These are phyloP conservation scores for Cladosporium sp. DNA, from an alignment of 2,329 filamentous ascomycete species.

Conservation along the genomic window DNA sequence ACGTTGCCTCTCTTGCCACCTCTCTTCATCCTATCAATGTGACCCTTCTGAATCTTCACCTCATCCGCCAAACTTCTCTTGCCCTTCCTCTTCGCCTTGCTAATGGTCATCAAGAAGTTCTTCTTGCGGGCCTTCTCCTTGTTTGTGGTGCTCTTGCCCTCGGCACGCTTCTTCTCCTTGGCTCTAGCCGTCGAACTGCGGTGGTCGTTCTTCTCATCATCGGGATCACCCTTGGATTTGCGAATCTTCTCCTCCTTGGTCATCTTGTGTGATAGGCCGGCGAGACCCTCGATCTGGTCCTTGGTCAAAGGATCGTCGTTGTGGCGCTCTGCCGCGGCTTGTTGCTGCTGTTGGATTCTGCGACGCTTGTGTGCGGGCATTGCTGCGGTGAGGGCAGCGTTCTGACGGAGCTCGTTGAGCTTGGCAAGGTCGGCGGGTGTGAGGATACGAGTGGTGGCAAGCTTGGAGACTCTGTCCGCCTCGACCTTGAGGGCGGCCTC, in stretches of 20 bases:
- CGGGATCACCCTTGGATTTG: conserved; percentile 78
- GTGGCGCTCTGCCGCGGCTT: conserved; percentile 47
- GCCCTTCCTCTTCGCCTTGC: conserved; percentile 93
- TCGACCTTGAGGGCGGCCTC: conserved; percentile 33
- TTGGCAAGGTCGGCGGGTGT: conserved; percentile 96
- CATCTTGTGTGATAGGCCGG: conserved; percentile 71
- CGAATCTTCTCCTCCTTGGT: conserved; percentile 90
- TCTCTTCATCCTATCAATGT: conserved; percentile 78
- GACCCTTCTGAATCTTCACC: conserved; percentile 74
- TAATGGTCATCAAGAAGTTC: conserved; percentile 98
- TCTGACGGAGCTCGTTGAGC: conserved; percentile 79
- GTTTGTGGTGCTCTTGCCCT: conserved; percentile 96
- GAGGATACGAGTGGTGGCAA: conserved; percentile 90
- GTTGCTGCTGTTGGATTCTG: conserved; percentile 32
- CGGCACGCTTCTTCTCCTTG: conserved; percentile 80
- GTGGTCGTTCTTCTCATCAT: conserved; percentile 64
- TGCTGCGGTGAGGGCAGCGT: conserved; percentile 67
- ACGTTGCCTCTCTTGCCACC: conserved; percentile 78
- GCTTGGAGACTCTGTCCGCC: conserved; percentile 55
- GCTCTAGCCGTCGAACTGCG: conserved; percentile 81
- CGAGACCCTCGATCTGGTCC: conserved; percentile 85
- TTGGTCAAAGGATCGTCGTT: conserved; percentile 89
- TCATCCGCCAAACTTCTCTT: conserved; percentile 91
- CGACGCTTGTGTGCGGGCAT: conserved; percentile 48
- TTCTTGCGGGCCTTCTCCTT: conserved; percentile 95